Conservation (phyloP, 1,284 basidiomycete genomes). For the Fistulinella cinereoalba region DNA sequence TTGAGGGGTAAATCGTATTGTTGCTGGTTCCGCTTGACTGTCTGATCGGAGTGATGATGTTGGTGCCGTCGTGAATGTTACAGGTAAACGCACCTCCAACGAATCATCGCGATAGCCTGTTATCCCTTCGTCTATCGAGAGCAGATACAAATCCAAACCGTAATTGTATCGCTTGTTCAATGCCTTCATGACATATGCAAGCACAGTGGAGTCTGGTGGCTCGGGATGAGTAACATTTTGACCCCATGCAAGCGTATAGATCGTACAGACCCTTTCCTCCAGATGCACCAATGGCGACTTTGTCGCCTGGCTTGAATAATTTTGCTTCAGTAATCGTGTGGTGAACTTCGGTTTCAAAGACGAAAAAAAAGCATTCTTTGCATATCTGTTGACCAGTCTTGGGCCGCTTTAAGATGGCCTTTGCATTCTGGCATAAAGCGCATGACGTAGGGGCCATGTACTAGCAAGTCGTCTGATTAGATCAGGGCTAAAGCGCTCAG, state of each 20-base stretch:
- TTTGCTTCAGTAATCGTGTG: conserved; percentile 83
- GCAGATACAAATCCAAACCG: conserved; percentile 85
- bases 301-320: conserved; percentile 89
- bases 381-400: conserved; percentile 98
- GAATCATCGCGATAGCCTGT: conserved; percentile 98
- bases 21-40: conserved; percentile 94
- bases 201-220: conserved; percentile 87
- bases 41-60: conserved; percentile 48
- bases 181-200: conserved; percentile 95
- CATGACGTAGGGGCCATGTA: conserved; percentile 74
- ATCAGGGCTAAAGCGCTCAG: too few relatives aligned
- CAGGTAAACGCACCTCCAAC: conserved; percentile 66
- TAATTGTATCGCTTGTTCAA: conserved; percentile 94
- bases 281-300: conserved; percentile 95
- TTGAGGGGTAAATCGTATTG: conserved; percentile 96
- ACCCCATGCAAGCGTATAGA: background rate
- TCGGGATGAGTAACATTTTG: conserved; percentile 2
- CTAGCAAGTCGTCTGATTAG: conserved; percentile 1
- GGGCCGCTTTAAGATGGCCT: conserved; percentile 90
- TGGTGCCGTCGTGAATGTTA: conserved; percentile 1
- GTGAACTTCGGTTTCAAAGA: conserved; percentile 98
- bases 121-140: conserved; percentile 99
- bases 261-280: conserved; percentile 88
- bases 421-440: conserved; percentile 70
- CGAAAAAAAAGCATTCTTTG: conserved; percentile 92